Conservation (phyloP, 176 grass and related monocot genomes). For the Stipa capillata region DNA sequence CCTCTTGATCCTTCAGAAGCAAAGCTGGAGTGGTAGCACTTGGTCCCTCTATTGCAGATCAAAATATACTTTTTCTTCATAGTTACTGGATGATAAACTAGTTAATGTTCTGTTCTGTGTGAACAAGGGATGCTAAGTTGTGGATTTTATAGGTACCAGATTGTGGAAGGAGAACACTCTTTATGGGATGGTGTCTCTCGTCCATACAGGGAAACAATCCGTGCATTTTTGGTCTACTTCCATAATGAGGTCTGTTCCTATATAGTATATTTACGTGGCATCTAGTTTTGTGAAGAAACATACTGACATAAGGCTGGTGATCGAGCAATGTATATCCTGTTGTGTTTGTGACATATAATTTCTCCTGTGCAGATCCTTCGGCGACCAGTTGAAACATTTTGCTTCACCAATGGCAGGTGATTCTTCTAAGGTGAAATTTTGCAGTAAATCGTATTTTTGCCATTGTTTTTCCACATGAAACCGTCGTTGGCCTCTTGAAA, state of each 20-base stretch:
- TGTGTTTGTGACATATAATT: background rate
- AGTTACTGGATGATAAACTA: background rate
- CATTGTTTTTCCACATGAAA: slow-evolving; percentile 16
- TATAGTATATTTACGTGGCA: background rate
- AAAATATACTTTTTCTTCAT: background rate
- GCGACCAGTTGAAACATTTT: slow-evolving; percentile 69
- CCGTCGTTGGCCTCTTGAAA: slow-evolving; percentile 1
- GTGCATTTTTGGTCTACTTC: slow-evolving; percentile 89
- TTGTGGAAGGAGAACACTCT: slow-evolving; percentile 86
- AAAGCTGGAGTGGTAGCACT: slow-evolving; percentile 69
- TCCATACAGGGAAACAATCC: slow-evolving; percentile 91
- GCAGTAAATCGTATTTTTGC: slow-evolving; percentile 22
- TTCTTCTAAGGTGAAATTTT: slow-evolving; percentile 69
- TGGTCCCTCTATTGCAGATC: background rate
- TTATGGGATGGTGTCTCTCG: slow-evolving; percentile 93
- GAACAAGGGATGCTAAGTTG: slow-evolving; percentile 15
- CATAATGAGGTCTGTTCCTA: slow-evolving; percentile 64
- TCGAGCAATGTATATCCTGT: background rate
- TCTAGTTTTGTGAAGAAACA: background rate
- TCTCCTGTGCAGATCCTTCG: slow-evolving; percentile 65
- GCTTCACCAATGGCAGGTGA: slow-evolving; percentile 97
- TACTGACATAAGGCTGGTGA: background rate
- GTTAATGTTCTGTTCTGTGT: slow-evolving; percentile 4
- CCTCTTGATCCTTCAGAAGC: slow-evolving; percentile 71
- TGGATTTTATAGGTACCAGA: slow-evolving; percentile 55